A percentile compares a stretch with the other conserved stretches of the same genome.
phyloP scores from a whole-genome alignment of 192 early-diverging fungal species.

The Podila horticola region DNA sequence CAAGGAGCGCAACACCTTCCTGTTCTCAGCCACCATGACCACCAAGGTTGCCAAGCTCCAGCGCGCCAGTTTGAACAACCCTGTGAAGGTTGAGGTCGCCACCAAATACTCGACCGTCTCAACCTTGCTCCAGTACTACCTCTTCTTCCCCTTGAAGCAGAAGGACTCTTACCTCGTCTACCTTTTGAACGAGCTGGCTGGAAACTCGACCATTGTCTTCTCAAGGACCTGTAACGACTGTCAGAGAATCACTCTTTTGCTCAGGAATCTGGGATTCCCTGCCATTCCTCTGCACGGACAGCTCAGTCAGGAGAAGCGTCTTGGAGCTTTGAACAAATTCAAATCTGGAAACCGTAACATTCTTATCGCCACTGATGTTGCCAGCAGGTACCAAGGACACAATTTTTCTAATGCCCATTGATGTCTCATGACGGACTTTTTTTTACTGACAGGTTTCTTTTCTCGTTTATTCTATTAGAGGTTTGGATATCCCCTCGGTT shows the following conservation, averaged over 20 bases:
- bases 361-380: slow-evolving; percentile 96
- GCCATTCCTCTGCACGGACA: slow-evolving; percentile 96
- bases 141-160: slow-evolving; percentile 96
- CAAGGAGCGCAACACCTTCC: slow-evolving; percentile 88
- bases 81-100: slow-evolving; percentile 96
- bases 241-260: slow-evolving; percentile 85
- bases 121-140: slow-evolving; percentile 94
- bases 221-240: slow-evolving; percentile 89
- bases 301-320: slow-evolving; percentile 90
- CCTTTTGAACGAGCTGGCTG: slow-evolving; percentile 93
- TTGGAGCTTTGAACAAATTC: slow-evolving; percentile 95
- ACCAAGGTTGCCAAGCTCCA: slow-evolving; percentile 98
- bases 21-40: slow-evolving; percentile 99
- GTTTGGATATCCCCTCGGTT: slow-evolving; percentile 96
- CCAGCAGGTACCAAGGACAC: slow-evolving; percentile 63
- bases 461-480: slow-evolving; percentile 47
- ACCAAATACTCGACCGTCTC: slow-evolving; percentile 96
- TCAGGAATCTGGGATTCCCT: slow-evolving; percentile 93
- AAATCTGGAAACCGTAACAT: slow-evolving; percentile 89
- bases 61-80: slow-evolving; percentile 87
- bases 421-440: neutral
- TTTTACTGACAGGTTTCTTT: neutral
- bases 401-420: neutral
- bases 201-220: slow-evolving; percentile 93
- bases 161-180: slow-evolving; percentile 96